Base-by-base conservation (phyloP, 179 eudicot species). In the Gypsophila paniculata region DNA sequence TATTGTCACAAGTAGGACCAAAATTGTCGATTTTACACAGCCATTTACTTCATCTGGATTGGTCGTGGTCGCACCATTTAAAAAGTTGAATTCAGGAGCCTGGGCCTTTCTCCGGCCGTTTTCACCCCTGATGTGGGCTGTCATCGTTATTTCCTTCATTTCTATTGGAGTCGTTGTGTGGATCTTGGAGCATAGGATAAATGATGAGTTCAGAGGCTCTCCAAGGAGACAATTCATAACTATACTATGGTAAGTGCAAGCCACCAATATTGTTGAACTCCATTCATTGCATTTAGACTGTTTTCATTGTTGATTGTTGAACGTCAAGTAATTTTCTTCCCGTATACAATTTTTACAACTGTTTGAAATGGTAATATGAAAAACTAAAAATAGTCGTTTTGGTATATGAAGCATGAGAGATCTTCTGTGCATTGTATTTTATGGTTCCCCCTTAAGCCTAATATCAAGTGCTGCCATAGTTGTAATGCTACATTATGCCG, bases 91-190 rank as follows among this genome's bases (percentile, higher is more conserved):
- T 68, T 77, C 90, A 2, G 89, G 97, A 26, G 87, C 91, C 26
- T 94, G 94, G 96, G 88, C 95, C 66, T 94, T 94, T 77, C 85
- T 88, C 57, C 85, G 84, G 51, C 99, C 99, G 57, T 94, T 94
- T 81, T 85, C 97, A 66, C 83, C 84, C 9, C 60, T 72, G 52
- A 81, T 90, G 88, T 94, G 99, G 99, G 86, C 76, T 38, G 90
- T 91, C 46, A 90, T 86, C 18, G 93, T 91, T 69, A 81, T 85
- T 61, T 85, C 84, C 49, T 91, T 92, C 76, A 76, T 94, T 60
- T 61, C 79, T 70, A 80, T 91, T 65, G 98, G 97, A 34, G 78
- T 83, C 21, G 96, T 93, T 19, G 88, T 93, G 70, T 93, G 98
- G 98, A 84, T 89, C 79, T 72, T 93, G 77, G 98, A 93, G 83